Evolutionary conservation across 192 early-diverging fungal genomes (phyloP).

Genomic region (Backusella psychrophila): DNA sequence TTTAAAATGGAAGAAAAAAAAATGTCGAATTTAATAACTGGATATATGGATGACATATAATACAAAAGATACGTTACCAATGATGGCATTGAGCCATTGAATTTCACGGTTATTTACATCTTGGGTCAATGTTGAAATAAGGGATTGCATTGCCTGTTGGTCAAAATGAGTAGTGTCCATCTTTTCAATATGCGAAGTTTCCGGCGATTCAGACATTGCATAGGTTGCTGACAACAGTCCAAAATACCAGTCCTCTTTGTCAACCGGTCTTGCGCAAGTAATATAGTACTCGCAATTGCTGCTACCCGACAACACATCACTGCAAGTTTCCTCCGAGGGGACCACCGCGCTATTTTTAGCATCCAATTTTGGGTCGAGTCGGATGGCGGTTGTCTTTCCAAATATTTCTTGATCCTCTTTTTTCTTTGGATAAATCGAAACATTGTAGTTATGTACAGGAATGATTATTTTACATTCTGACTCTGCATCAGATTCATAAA

Average conservation of each 20-base stretch:
- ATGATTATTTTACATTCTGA: constrained; percentile 75
- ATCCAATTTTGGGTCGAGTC: constrained; percentile 27
- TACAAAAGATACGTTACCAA: constrained; percentile 33
- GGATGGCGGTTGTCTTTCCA: constrained; percentile 50
- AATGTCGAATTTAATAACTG: too few relatives aligned
- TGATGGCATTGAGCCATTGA: constrained; percentile 85
- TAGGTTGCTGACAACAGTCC: constrained; percentile 68
- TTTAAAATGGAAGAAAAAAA: too few relatives aligned
- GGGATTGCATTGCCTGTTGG: constrained; percentile 34
- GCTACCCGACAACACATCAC: neutral
- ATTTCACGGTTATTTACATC: constrained; percentile 50
- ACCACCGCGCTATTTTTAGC: constrained; percentile 9
- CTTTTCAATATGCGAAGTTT: neutral
- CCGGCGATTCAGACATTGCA: constrained; percentile 48
- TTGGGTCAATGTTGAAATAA: constrained; percentile 43
- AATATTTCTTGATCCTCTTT: constrained; percentile 61
- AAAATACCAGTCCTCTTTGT: constrained; percentile 91
- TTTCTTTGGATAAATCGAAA: constrained; percentile 51
- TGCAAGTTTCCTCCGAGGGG: neutral
- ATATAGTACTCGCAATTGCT: constrained; percentile 42
- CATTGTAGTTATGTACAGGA: constrained; percentile 62
- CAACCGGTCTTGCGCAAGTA: constrained; percentile 53
- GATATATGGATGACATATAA: too few relatives aligned
- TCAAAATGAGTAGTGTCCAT: constrained; percentile 42
- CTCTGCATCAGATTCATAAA: constrained; percentile 73